Evolutionary conservation across 805 yeast species (phyloP).

Genomic region (Sporopachydermia lactativora): DNA sequence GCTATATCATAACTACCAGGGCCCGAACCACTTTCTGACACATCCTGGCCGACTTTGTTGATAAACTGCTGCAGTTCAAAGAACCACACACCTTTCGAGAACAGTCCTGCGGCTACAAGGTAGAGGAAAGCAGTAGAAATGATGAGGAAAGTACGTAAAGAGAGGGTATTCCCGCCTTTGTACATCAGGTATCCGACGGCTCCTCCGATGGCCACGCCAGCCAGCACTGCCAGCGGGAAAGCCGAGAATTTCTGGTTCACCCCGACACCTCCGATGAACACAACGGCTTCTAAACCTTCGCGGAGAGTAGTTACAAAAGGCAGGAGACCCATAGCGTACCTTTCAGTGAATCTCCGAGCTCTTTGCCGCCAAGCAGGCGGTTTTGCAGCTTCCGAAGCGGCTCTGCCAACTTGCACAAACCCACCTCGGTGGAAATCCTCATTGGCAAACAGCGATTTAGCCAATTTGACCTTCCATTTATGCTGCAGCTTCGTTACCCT

Average conservation of each 20-base stretch:
- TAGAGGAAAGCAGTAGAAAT: constrained; percentile 70
- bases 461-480: constrained; percentile 61
- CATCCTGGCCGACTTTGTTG: constrained; percentile 68
- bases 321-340: constrained; percentile 57
- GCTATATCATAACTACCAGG: constrained; percentile 84
- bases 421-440: constrained; percentile 3
- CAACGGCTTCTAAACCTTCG: constrained; percentile 87
- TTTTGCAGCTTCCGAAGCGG: background rate
- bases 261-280: constrained; percentile 81
- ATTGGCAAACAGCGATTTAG: constrained; percentile 19
- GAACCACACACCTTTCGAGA: constrained; percentile 85
- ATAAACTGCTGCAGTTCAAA: constrained; percentile 70
- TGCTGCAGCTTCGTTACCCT: constrained; percentile 70
- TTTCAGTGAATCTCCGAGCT: constrained; percentile 29
- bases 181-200: constrained; percentile 55
- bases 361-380: constrained; percentile 10
- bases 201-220: constrained; percentile 46
- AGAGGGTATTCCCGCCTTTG: constrained; percentile 64
- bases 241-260: constrained; percentile 54
- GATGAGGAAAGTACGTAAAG: constrained; percentile 61
- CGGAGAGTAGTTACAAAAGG: constrained; percentile 80
- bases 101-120: constrained; percentile 73
- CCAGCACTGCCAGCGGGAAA: constrained; percentile 46
- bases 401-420: background rate
- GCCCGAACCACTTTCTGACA: constrained; percentile 80